Conservation (phyloP, 352 stramenopile genomes). For the Globisporangium spinosum region DNA sequence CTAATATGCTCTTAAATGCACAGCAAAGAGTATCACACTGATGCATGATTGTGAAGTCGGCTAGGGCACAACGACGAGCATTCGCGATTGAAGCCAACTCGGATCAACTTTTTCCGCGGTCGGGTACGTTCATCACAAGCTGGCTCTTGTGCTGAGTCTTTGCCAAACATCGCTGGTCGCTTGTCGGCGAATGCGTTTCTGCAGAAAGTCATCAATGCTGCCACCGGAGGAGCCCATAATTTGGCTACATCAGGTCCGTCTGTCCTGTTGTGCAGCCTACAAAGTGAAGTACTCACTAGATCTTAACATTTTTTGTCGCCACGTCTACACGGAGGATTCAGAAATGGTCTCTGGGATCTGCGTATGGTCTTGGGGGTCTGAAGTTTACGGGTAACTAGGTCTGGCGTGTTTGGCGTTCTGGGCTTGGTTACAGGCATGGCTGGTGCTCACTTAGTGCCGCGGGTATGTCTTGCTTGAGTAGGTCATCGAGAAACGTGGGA, state of each 20-base stretch:
- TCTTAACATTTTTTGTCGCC: neutral
- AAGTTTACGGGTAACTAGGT: constrained; percentile 68
- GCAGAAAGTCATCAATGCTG: constrained; percentile 70
- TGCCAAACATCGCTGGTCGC: neutral
- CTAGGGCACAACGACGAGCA: constrained; percentile 64
- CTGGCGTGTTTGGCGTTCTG: neutral
- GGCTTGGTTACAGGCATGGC: neutral
- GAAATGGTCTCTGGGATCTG: constrained; percentile 54
- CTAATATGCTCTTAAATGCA: neutral
- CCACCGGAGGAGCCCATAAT: constrained; percentile 57
- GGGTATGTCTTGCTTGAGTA: constrained; percentile 12
- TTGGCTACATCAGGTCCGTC: constrained; percentile 54
- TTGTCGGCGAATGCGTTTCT: neutral
- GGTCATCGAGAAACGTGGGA: constrained; percentile 78
- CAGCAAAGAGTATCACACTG: neutral
- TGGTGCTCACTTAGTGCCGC: neutral
- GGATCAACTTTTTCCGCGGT: constrained; percentile 67
- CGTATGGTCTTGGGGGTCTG: constrained; percentile 71
- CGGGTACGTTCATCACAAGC: constrained; percentile 24
- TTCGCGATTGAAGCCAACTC: constrained; percentile 51
- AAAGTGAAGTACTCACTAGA: neutral
- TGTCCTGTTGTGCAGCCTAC: neutral
- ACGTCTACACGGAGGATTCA: constrained; percentile 10
- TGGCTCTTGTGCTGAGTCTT: neutral
- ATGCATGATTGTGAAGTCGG: constrained; percentile 27